phyloP scores from a whole-genome alignment of 805 yeast species.

The Hanseniaspora pseudoguilliermondii region DNA sequence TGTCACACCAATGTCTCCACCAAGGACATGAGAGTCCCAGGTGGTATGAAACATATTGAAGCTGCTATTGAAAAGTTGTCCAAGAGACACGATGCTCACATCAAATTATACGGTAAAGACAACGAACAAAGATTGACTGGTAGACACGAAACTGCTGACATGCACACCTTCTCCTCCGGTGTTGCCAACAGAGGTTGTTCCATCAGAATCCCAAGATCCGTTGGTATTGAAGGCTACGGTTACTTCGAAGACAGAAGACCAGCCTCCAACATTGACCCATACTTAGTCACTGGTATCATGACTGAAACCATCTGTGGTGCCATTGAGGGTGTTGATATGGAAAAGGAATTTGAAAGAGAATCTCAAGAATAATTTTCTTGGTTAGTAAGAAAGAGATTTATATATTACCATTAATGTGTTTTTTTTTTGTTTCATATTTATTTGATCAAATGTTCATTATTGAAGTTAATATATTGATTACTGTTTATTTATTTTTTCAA shows the following conservation, averaged over 20 bases:
- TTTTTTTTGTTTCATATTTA: neutral
- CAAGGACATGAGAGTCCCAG: slow-evolving; percentile 75
- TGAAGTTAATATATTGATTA: too few species aligned
- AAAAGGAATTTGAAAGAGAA: slow-evolving; percentile 77
- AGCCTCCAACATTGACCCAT: slow-evolving; percentile 98
- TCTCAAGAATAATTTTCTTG: slow-evolving; percentile 17
- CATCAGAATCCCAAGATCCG: slow-evolving; percentile 96
- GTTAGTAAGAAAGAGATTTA: neutral
- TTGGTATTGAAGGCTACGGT: slow-evolving; percentile 94
- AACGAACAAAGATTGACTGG: slow-evolving; percentile 94
- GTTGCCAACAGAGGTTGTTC: slow-evolving; percentile 99
- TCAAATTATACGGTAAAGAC: slow-evolving; percentile 87
- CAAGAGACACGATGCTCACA: slow-evolving; percentile 93
- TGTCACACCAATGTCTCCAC: slow-evolving; percentile 99
- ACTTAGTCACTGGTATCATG: slow-evolving; percentile 96
- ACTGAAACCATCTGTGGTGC: slow-evolving; percentile 93
- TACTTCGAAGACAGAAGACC: slow-evolving; percentile 99
- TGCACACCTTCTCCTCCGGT: slow-evolving; percentile 84
- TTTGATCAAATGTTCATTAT: neutral
- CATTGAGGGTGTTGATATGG: slow-evolving; percentile 89
- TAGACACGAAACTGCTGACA: slow-evolving; percentile 94
- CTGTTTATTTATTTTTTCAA: too few species aligned
- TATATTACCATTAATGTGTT: neutral
- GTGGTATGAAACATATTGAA: slow-evolving; percentile 93
- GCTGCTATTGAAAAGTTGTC: slow-evolving; percentile 85